Evolutionary conservation across 2,329 filamentous ascomycete species (phyloP).

Genomic region (Epichloe sylvatica): DNA sequence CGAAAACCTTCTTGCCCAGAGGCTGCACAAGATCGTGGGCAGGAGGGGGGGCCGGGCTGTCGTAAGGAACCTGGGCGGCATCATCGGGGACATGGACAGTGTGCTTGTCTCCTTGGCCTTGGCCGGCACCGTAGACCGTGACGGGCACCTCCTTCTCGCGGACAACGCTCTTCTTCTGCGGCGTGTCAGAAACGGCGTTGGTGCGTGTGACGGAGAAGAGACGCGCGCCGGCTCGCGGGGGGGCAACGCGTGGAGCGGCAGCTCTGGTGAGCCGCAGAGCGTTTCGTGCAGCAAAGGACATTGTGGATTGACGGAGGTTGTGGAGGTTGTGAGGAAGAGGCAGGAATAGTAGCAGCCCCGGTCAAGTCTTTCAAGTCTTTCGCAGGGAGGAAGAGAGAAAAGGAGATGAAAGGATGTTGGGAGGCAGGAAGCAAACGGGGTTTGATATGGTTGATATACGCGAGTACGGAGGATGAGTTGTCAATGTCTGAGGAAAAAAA

Average conservation of each 20-base stretch:
- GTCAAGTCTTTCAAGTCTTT: no score
- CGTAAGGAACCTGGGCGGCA: conserved; percentile 28
- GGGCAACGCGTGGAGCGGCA: conserved; percentile 14
- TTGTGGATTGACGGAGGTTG: conserved; percentile 10
- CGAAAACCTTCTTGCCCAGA: conserved; percentile 38
- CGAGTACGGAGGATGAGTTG: no score
- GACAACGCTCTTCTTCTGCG: conserved; percentile 37
- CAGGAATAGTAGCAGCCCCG: no score
- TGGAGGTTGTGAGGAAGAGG: not conserved
- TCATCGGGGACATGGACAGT: conserved; percentile 36
- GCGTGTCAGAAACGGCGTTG: conserved; percentile 23
- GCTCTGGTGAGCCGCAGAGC: conserved; percentile 20
- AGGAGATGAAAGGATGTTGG: not conserved
- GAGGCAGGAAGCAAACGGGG: not conserved
- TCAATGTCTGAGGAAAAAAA: not conserved
- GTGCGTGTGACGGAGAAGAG: conserved; percentile 20
- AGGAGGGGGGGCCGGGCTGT: conserved; percentile 25
- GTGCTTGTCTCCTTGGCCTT: conserved; percentile 41
- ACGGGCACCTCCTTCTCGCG: conserved; percentile 44
- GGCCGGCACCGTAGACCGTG: conserved; percentile 33
- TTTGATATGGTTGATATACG: not conserved
- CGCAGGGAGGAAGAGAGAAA: not conserved
- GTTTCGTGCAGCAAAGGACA: conserved; percentile 24
- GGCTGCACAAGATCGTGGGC: conserved; percentile 37
- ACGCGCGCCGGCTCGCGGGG: conserved; percentile 14